Conservation (phyloP, 73 alveolate genomes). For the Paramecium pentaurelia region DNA sequence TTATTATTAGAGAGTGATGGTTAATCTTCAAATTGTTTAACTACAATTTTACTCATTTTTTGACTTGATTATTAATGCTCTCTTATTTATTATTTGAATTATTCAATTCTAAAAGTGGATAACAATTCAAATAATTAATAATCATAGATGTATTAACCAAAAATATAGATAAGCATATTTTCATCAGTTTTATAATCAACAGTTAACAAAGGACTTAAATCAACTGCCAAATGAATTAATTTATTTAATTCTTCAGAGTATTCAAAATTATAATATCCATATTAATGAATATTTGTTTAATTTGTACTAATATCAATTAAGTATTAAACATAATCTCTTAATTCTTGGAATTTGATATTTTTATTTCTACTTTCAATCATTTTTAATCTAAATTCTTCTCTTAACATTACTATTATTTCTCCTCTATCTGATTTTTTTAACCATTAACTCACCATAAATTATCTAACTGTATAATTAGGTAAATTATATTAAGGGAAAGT, state of each 20-base stretch:
- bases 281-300: neutral
- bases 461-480: neutral
- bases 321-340: constrained; percentile 3
- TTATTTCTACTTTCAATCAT: constrained; percentile 8
- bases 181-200: neutral
- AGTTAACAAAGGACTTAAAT: neutral
- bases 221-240: neutral
- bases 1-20: neutral
- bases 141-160: neutral
- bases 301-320: neutral
- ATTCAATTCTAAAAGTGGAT: neutral
- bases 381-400: neutral
- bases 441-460: constrained; percentile 33
- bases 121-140: neutral
- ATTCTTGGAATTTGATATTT: neutral
- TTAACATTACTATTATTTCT: neutral
- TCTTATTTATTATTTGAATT: neutral
- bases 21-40: neutral
- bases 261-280: neutral
- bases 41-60: neutral
- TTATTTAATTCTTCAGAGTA: neutral
- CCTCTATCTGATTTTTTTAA: neutral
- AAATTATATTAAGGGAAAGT: neutral
- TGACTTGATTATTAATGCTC: neutral
- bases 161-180: neutral